Conservation (phyloP, 2,329 filamentous ascomycete genomes). For the Aureobasidium leucospermi region DNA sequence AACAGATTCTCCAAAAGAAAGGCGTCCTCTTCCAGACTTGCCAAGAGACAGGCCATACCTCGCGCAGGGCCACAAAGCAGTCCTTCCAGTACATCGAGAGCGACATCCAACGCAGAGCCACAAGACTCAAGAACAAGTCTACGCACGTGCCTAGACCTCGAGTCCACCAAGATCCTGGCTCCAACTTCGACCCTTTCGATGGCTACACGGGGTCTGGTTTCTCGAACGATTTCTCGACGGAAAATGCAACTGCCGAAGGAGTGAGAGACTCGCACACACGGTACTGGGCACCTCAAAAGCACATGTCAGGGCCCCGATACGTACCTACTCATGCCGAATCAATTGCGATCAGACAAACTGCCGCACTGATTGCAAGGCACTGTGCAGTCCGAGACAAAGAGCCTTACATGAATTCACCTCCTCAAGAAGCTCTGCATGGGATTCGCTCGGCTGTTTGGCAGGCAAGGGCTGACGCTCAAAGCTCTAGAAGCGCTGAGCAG, state of each 20-base stretch:
- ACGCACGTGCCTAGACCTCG: background rate
- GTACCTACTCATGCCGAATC: background rate
- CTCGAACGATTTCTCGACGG: background rate
- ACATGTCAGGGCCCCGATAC: background rate
- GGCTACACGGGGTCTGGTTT: background rate
- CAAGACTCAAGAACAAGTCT: background rate
- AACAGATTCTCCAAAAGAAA: background rate
- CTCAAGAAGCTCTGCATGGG: background rate
- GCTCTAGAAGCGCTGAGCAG: background rate
- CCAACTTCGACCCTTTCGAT: background rate
- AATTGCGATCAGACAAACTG: background rate
- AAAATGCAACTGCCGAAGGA: background rate
- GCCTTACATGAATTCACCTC: background rate
- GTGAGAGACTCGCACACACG: background rate
- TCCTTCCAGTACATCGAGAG: background rate
- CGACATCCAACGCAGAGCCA: background rate
- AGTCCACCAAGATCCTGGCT: background rate
- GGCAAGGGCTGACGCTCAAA: background rate
- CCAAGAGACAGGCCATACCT: background rate
- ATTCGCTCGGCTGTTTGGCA: background rate
- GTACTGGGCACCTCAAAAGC: background rate
- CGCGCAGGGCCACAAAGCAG: background rate
- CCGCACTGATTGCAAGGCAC: background rate
- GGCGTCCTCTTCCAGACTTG: background rate
- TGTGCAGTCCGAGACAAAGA: background rate